Percentiles rank a stretch among this genome's conserved stretches.
Evolutionary conservation across 2,329 filamentous ascomycete genomes (phyloP).

Genomic region (Aureobasidium pullulans): DNA sequence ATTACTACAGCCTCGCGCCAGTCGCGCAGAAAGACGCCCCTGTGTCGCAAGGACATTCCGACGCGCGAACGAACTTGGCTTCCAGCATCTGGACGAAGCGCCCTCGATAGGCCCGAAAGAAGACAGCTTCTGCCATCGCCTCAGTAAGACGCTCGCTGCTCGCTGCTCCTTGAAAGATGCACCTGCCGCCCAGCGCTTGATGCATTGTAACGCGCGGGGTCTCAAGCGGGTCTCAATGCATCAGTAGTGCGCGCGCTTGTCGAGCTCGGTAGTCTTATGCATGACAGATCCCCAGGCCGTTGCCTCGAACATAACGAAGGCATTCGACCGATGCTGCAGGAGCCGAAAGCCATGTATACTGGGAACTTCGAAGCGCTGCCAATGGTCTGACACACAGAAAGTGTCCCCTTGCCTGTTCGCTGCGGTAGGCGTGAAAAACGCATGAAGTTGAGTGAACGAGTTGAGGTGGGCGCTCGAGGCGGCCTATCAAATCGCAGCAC

Average conservation of each 20-base stretch:
- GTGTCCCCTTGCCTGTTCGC: background rate
- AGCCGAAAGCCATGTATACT: background rate
- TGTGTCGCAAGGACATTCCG: background rate
- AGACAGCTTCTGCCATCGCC: background rate
- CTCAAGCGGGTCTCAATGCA: background rate
- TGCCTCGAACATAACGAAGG: constrained; percentile 1
- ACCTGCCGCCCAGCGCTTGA: background rate
- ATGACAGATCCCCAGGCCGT: background rate
- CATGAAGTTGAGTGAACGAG: constrained; percentile 2
- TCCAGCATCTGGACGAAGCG: background rate
- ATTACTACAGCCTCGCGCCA: constrained; percentile 1
- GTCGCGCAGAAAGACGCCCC: background rate
- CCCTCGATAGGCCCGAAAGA: background rate
- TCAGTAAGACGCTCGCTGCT: background rate
- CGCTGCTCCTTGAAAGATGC: background rate
- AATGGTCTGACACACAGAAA: background rate
- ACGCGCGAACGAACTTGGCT: background rate
- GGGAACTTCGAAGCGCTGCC: background rate
- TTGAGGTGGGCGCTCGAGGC: constrained; percentile 1
- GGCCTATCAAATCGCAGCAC: constrained; percentile 9
- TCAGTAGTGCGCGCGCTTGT: constrained; percentile 12
- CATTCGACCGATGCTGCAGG: background rate
- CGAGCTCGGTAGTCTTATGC: background rate
- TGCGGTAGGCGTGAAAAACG: background rate
- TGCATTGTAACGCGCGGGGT: constrained; percentile 1